Evolutionary conservation across 2,329 filamentous ascomycete species (phyloP), one percentile per base, ranked within the genome.

Genomic region (Bipolaris zeicola): DNA sequence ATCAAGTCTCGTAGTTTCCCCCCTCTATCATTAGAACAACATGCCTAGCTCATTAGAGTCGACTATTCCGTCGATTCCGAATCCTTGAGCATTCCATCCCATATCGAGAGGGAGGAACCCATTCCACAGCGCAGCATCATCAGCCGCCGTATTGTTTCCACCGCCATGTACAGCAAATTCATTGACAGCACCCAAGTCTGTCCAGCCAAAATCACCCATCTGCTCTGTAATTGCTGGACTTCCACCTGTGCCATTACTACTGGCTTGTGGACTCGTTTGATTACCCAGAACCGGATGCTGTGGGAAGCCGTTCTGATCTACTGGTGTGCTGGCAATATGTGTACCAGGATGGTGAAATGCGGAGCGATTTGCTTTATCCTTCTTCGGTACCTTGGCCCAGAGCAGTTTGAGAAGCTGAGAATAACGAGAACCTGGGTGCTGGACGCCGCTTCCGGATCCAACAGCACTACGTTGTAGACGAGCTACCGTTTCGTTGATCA

Each of bases 171-270:
- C 75, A 0, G 78, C 80, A 56, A 81, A 81, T 33, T 81, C 78
- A 5, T 79, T 79, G 13, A 81, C 79, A 13, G 79, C 79, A 56
- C 76, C 69, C 3, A 81, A 65, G 66, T 81, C 79, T 3, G 79
- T 81, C 79, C 79, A 81, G 26, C 77, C 78, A 62, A 81, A 81
- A 56, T 81, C 79, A 6, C 79, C 79, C 76, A 81, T 79, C 38
- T 74, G 72, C 58, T 81, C 79, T 5, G 78, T 79, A 11, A 79
- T 65, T 24, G 76, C 76, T 0, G 79, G 78, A 42, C 75, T 77
- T 43, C 76, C 72, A 6, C 67, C 76, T 13, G 74, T 75, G 3
- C 69, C 67, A 5, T 72, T 67, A 36, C 73, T 76, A 11, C 76
- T 77, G 6, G 78, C 73, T n/a, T 77, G 73, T 38, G 78, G 72